Evolutionary conservation across 2,329 filamentous ascomycete species (phyloP).

Genomic region (Epicoccum nigrum): DNA sequence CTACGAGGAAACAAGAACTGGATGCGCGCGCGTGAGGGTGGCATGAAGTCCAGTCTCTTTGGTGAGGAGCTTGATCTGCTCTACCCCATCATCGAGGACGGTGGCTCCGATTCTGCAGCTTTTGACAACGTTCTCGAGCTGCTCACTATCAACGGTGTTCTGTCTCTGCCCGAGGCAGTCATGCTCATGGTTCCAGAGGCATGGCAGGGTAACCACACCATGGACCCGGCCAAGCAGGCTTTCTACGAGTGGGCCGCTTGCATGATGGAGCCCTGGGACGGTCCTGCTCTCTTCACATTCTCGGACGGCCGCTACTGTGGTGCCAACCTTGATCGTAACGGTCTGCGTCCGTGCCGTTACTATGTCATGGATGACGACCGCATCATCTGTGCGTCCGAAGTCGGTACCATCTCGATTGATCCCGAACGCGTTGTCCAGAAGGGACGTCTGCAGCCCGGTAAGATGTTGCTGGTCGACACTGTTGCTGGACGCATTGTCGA

Average conservation of each 20-base stretch:
- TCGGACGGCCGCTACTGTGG: slow-evolving; percentile 95
- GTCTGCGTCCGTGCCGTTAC: slow-evolving; percentile 92
- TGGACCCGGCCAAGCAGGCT: slow-evolving; percentile 94
- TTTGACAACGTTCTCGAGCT: slow-evolving; percentile 97
- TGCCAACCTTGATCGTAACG: slow-evolving; percentile 95
- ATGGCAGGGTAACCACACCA: slow-evolving; percentile 90
- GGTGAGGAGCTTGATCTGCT: slow-evolving; percentile 88
- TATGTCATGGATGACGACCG: slow-evolving; percentile 96
- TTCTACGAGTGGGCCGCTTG: slow-evolving; percentile 99
- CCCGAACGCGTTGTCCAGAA: slow-evolving; percentile 91
- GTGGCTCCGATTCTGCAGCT: slow-evolving; percentile 93
- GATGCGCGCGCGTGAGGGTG: slow-evolving; percentile 96
- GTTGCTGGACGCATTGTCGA: slow-evolving; percentile 91
- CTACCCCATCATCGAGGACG: slow-evolving; percentile 95
- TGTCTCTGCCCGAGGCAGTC: slow-evolving; percentile 92
- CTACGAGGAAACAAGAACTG: slow-evolving; percentile 98
- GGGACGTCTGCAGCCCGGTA: slow-evolving; percentile 89
- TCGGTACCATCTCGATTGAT: slow-evolving; percentile 90
- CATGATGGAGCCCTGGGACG: slow-evolving; percentile 99
- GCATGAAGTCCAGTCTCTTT: slow-evolving; percentile 91
- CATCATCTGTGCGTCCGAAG: slow-evolving; percentile 96
- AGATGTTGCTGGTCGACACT: slow-evolving; percentile 95
- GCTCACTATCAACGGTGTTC: slow-evolving; percentile 91
- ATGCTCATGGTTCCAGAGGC: slow-evolving; percentile 99
- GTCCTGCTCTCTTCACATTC: slow-evolving; percentile 94